Conservation (phyloP, 805 yeast species). For the Metschnikowia continentalis region DNA sequence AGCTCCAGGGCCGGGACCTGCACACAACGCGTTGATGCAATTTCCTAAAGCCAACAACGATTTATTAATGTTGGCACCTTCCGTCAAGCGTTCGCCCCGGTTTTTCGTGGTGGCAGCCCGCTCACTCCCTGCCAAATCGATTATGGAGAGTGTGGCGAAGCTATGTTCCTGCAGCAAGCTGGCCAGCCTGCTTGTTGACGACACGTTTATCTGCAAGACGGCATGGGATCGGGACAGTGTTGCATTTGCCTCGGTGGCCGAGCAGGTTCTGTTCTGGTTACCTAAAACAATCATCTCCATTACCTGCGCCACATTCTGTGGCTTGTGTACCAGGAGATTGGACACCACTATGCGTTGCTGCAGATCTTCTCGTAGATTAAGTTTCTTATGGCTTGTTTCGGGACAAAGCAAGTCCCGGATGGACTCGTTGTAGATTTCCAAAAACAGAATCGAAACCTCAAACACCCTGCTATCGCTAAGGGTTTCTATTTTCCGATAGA, state of each 20-base stretch:
- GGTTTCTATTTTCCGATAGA: conserved; percentile 59
- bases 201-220: conserved; percentile 74
- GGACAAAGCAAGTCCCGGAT: conserved; percentile 76
- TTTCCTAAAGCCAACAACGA: conserved; percentile 87
- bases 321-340: conserved; percentile 61
- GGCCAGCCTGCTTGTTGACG: conserved; percentile 55
- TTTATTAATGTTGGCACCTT: conserved; percentile 91
- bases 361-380: conserved; percentile 69
- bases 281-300: conserved; percentile 75
- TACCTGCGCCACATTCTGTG: conserved; percentile 62
- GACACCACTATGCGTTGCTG: conserved; percentile 64
- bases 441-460: conserved; percentile 64
- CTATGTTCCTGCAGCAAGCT: conserved; percentile 65
- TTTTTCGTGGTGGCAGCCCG: conserved; percentile 88
- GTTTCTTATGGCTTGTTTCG: conserved; percentile 38
- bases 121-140: conserved; percentile 94
- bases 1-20: neutral
- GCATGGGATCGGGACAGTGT: conserved; percentile 93
- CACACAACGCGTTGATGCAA: conserved; percentile 86
- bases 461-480: conserved; percentile 50
- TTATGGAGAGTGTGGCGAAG: conserved; percentile 77
- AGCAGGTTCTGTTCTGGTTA: conserved; percentile 70
- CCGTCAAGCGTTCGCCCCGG: conserved; percentile 73
- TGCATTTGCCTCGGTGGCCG: conserved; percentile 88
- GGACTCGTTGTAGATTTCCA: conserved; percentile 90